Base-by-base conservation (phyloP, 2,329 filamentous ascomycete species). In the Fusarium sp. region DNA sequence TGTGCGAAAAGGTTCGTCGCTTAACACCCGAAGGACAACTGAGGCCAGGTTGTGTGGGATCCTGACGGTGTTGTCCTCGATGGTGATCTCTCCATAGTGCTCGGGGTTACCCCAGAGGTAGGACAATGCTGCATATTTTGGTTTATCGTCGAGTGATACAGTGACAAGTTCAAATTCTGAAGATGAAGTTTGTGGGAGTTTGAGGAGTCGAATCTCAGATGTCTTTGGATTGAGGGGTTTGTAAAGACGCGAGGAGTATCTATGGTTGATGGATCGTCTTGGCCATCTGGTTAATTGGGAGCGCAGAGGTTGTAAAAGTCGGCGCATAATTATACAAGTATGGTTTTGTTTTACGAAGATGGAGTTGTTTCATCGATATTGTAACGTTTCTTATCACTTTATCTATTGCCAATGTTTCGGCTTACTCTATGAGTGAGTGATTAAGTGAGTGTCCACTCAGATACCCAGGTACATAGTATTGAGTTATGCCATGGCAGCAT, bases 61-160 rank as follows among this genome's bases (percentile, higher is more conserved):
- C 16, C n/a, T 65, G 39, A 65, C 7, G 3, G 60, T 46, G 23
- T 28, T 41, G 21, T 21, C 37, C 21, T 58, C n/a, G 26, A 50
- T 58, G 6, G 44, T 64, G 39, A 64, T 19, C 13, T 50, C 14
- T 21, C 59, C 44, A 21, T 41, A 25, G 19, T 42, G 44, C 19
- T 58, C 12, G 6, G 19, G 45, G 5, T 45, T 41, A 8, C 62
- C 60, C 45, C 30, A 64, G 34, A 58, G 60, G 39, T 64, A 65
- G 26, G 31, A 42, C n/a, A 65, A 19, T 14, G 52, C 52, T 45
- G 39, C 60, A 59, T 58, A 64, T 41, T 34, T 59, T 23, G 59
- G 59, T 18, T 41, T 11, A 34, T 64, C 39, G 4, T 64, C 44
- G 6, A 58, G 37, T 23, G 44, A 58, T 37, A 43, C 46, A 51